Evolutionary conservation across 345 rosid genomes (phyloP).

Genomic region (Heritiera littoralis): DNA sequence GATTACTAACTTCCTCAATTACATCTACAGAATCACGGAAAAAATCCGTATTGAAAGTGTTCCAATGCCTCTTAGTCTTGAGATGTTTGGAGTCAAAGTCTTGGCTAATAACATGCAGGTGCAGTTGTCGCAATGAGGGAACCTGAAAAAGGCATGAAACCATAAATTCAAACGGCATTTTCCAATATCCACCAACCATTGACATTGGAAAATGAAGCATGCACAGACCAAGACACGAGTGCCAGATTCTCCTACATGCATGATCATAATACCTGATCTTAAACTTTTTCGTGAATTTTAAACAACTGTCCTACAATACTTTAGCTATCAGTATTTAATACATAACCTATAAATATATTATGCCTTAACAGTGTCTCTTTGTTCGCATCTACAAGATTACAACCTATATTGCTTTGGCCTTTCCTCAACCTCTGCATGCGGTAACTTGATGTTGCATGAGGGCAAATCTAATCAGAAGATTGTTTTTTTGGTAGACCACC

Average conservation of each 20-base stretch:
- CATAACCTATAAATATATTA: neutral
- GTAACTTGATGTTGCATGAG: neutral
- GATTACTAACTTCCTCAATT: slow-evolving; percentile 58
- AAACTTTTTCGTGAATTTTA: neutral
- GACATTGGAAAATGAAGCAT: neutral
- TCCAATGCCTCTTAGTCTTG: slow-evolving; percentile 94
- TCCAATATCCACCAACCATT: neutral
- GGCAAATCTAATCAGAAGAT: neutral
- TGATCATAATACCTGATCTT: neutral
- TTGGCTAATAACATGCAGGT: slow-evolving; percentile 92
- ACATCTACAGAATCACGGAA: slow-evolving; percentile 85
- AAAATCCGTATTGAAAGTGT: slow-evolving; percentile 74
- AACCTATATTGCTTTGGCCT: neutral
- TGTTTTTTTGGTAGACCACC: neutral
- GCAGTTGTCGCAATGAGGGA: slow-evolving; percentile 81
- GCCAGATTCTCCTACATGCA: slow-evolving; percentile 1
- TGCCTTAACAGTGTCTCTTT: neutral
- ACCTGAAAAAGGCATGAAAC: slow-evolving; percentile 34
- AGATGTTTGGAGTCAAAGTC: slow-evolving; percentile 77
- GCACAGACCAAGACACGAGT: neutral
- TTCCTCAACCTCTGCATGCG: neutral
- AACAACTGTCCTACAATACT: neutral
- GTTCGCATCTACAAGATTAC: neutral
- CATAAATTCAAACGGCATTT: neutral
- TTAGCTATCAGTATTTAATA: neutral